Evolutionary conservation across 768 basidiomycete species (phyloP).

Genomic region (Tylopilus vinaceipallidus): DNA sequence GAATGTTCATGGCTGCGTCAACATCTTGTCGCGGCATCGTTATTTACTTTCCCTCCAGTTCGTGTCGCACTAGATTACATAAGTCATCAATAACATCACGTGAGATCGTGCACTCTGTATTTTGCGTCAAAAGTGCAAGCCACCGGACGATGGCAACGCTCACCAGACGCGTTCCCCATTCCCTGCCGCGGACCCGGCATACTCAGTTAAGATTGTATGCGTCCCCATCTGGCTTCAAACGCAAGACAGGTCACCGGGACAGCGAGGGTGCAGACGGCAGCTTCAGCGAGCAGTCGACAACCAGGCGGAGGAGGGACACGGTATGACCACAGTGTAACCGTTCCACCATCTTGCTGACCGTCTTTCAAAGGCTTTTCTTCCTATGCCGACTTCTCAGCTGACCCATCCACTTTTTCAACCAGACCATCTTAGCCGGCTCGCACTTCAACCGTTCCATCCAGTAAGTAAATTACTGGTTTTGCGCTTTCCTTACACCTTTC

Average conservation of each 20-base stretch:
- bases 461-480: conserved; percentile 29
- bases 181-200: too few relatives aligned
- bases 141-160: conserved; percentile 14
- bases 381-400: conserved; percentile 39
- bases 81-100: conserved; percentile 5
- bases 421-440: conserved; percentile 34
- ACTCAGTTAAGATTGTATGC: conserved; percentile 18
- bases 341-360: not conserved
- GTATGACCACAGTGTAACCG: not conserved
- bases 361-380: conserved; percentile 39
- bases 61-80: too few relatives aligned
- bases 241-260: conserved; percentile 15
- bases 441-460: conserved; percentile 43
- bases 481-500: not conserved
- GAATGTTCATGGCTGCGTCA: too few relatives aligned
- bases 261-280: conserved; percentile 11
- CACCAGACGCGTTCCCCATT: too few relatives aligned
- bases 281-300: conserved; percentile 19
- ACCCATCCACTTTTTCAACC: conserved; percentile 42
- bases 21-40: too few relatives aligned
- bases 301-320: conserved; percentile 26
- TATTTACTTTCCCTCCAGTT: too few relatives aligned
- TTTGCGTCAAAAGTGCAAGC: not conserved
- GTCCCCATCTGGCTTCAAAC: conserved; percentile 20
- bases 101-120: too few relatives aligned